A percentile compares a stretch with the other conserved stretches of the same genome.
Conservation (phyloP, 1,284 basidiomycete genomes). For the Austroboletus novae-zelandiae region DNA sequence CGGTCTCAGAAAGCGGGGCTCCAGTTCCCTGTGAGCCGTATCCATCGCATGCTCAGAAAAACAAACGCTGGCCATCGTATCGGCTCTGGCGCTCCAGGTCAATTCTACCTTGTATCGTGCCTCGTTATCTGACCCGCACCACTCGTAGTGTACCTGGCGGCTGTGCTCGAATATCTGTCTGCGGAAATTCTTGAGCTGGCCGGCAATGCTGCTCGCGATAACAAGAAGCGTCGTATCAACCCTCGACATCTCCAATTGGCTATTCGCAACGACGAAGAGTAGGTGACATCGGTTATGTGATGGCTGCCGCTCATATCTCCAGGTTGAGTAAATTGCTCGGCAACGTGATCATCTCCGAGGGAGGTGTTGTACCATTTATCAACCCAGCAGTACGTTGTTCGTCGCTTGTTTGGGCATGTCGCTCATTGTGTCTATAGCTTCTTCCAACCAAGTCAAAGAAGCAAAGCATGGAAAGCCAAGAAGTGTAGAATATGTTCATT, state of each 20-base stretch:
- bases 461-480: slow-evolving; percentile 32
- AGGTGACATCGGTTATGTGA: slow-evolving; percentile 19
- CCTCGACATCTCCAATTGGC: slow-evolving; percentile 88
- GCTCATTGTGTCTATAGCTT: slow-evolving; percentile 16
- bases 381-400: slow-evolving; percentile 29
- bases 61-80: slow-evolving; percentile 67
- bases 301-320: slow-evolving; percentile 16
- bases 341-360: slow-evolving; percentile 86
- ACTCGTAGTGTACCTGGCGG: slow-evolving; percentile 68
- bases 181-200: slow-evolving; percentile 78
- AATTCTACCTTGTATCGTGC: background rate
- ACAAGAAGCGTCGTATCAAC: slow-evolving; percentile 84
- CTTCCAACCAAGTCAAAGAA: slow-evolving; percentile 33
- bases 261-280: slow-evolving; percentile 86
- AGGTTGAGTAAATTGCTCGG: slow-evolving; percentile 71
- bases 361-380: slow-evolving; percentile 78
- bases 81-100: slow-evolving; percentile 56
- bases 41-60: slow-evolving; percentile 72
- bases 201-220: slow-evolving; percentile 66
- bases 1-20: slow-evolving; percentile 84
- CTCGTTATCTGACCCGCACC: slow-evolving; percentile 11
- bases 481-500: slow-evolving; percentile 22
- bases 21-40: slow-evolving; percentile 80
- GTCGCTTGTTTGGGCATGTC: background rate
- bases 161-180: slow-evolving; percentile 68